These are phyloP conservation scores for Colletotrichum destructivum DNA, from an alignment of 2,329 filamentous ascomycete genomes.

Conservation along the genomic window DNA sequence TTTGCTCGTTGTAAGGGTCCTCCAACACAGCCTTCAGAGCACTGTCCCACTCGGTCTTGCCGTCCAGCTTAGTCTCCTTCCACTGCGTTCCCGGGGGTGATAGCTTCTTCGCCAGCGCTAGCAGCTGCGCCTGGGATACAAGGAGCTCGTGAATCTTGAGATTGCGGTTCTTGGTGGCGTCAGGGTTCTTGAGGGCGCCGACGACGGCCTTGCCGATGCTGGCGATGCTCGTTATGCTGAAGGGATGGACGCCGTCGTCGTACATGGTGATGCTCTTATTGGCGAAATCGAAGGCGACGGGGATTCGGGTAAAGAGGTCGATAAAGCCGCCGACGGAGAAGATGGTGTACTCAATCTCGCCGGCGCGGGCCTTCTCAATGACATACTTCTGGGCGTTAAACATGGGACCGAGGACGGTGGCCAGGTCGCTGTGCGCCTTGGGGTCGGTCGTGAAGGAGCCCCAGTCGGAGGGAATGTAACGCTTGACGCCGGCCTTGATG, in stretches of 20 bases:
- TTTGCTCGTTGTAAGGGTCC: conserved; percentile 11
- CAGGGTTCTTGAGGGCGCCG: conserved; percentile 60
- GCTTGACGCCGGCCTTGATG: conserved; percentile 70
- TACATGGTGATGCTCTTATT: conserved; percentile 57
- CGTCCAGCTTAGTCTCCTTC: conserved; percentile 22
- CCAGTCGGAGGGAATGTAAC: conserved; percentile 75
- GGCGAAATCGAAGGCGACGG: conserved; percentile 25
- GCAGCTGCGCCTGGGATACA: conserved; percentile 65
- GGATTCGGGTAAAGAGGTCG: conserved; percentile 65
- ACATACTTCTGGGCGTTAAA: conserved; percentile 57
- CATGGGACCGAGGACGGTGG: conserved; percentile 67
- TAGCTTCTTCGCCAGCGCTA: conserved; percentile 51
- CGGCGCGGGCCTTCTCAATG: conserved; percentile 55
- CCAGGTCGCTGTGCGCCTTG: conserved; percentile 54
- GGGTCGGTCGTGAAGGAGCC: conserved; percentile 51
- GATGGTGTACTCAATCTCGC: conserved; percentile 67
- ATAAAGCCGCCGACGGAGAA: conserved; percentile 71
- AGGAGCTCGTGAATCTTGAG: conserved; percentile 67
- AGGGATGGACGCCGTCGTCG: conserved; percentile 63
- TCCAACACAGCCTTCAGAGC: conserved; percentile 1
- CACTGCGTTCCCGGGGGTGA: conserved; percentile 31
- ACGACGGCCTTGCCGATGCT: conserved; percentile 64
- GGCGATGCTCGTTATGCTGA: conserved; percentile 63
- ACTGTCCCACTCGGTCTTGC: conserved; percentile 1
- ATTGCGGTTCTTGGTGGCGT: conserved; percentile 66